Base-by-base conservation (phyloP, 1,284 basidiomycete species). In the Tremellales sp. region DNA sequence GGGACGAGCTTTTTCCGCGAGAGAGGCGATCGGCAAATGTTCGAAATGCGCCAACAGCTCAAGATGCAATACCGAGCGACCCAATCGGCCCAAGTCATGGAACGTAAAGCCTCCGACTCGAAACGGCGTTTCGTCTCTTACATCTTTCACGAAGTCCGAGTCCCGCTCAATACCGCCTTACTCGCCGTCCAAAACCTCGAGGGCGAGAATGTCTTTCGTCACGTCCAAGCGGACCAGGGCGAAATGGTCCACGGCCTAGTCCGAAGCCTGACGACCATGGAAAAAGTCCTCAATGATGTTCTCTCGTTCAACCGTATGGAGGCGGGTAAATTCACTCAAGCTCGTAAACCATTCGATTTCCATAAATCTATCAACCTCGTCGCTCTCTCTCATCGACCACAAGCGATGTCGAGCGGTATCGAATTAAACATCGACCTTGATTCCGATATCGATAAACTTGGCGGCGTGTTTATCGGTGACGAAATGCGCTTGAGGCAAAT, bases 171-270 rank as follows among this genome's bases (percentile, higher is more conserved):
- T 65, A 92, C 89, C 27, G 90, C 89, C 1, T 75, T 91, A 12
- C 77, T 93, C 27, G 89, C 89, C 0, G 84, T 91, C 8, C 90
- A 93, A 73, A 93, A 94, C 64, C 84, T 93, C 79, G 84, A 86
- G 53, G 87, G 86, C 1, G 82, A 74, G 50, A 57, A 66, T 25
- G 65, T 73, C 2, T 75, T 73, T 53, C 55, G 60, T n/a, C 51
- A 58, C 7, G 37, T 68, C 13, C 56, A 56, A 21, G 51, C 56
- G 17, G 70, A 74, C 44, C 65, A 73, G 47, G 46, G 51, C 3
- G 67, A 68, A 54, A 69, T 74, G 71, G 65, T 71, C 0, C 61
- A 72, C 52, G 70, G 72, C 29, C 77, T 93, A 21, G 84, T 85
- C 61, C 86, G 86, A 2, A 87, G 85, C 66, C 73, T 93, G 49